Percentiles rank a stretch among this genome's conserved stretches.
Evolutionary conservation across 2,329 filamentous ascomycete genomes (phyloP).

Genomic region (Emergomyces africanus): DNA sequence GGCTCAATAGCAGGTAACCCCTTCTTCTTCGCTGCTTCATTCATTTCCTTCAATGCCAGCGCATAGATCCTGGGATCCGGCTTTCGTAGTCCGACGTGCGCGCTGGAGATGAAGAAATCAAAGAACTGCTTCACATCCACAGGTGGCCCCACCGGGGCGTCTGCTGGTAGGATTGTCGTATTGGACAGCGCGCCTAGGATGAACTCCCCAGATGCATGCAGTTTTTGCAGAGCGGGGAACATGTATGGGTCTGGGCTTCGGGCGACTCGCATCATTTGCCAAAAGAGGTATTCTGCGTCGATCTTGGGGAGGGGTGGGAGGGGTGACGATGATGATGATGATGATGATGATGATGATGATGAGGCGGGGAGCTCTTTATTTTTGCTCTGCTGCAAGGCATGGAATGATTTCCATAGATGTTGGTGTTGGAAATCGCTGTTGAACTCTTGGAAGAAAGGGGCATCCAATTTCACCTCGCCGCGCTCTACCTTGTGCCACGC

Average conservation of each 20-base stretch:
- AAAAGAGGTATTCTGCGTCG: conserved; percentile 69
- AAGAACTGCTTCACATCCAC: conserved; percentile 56
- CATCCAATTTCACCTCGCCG: conserved; percentile 65
- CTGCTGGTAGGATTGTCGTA: conserved; percentile 69
- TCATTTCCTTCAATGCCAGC: conserved; percentile 54
- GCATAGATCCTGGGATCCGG: conserved; percentile 73
- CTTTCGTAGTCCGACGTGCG: conserved; percentile 78
- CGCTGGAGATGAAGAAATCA: conserved; percentile 77
- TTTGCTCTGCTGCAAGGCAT: conserved; percentile 20
- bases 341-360: background rate
- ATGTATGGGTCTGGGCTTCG: conserved; percentile 70
- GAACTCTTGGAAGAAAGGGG: conserved; percentile 64
- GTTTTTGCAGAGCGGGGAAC: conserved; percentile 62
- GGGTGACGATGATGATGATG: conserved; percentile 10
- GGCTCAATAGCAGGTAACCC: conserved; percentile 45
- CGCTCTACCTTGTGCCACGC: conserved; percentile 83
- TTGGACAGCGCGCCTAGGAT: conserved; percentile 78
- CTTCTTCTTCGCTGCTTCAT: conserved; percentile 47
- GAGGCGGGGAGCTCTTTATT: conserved; percentile 12
- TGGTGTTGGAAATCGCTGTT: conserved; percentile 56
- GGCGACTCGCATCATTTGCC: conserved; percentile 75
- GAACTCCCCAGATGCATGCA: conserved; percentile 52
- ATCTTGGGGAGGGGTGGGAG: conserved; percentile 56
- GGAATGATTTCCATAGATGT: conserved; percentile 54
- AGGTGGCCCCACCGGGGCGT: conserved; percentile 15